A percentile compares a stretch with the other conserved stretches of the same genome.
phyloP scores from a whole-genome alignment of 2,329 filamentous ascomycete species.

The Pseudocercospora vitis region DNA sequence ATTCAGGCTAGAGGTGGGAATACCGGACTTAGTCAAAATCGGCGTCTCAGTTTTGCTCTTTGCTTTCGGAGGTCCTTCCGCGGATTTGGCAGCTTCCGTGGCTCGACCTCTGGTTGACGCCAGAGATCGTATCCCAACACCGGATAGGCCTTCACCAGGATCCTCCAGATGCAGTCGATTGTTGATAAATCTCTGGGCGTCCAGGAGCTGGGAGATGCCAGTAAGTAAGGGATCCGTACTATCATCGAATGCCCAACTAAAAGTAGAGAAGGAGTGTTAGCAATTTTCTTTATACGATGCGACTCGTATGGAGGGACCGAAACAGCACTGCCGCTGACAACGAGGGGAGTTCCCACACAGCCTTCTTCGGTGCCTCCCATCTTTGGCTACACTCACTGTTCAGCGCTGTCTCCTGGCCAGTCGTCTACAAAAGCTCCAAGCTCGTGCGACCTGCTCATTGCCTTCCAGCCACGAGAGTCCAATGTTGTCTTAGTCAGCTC shows the following conservation, averaged over 20 bases:
- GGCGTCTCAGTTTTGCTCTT: constrained; percentile 33
- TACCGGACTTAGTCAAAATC: constrained; percentile 38
- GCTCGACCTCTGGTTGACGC: constrained; percentile 17
- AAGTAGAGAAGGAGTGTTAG: too few species aligned
- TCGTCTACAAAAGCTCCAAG: constrained; percentile 70
- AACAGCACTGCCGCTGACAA: too few species aligned
- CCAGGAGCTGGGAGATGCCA: constrained; percentile 57
- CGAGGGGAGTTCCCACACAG: too few species aligned
- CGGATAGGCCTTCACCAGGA: constrained; percentile 36
- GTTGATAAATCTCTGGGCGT: constrained; percentile 58
- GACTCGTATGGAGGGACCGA: too few species aligned
- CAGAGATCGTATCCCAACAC: constrained; percentile 34
- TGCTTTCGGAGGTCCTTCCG: not conserved
- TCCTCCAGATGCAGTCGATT: constrained; percentile 30
- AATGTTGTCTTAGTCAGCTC: constrained; percentile 61
- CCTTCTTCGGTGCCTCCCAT: too few species aligned
- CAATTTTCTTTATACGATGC: too few species aligned
- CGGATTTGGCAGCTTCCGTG: not conserved
- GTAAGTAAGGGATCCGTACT: constrained; percentile 51
- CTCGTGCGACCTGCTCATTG: constrained; percentile 71
- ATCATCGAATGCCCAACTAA: constrained; percentile 68
- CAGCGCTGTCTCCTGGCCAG: constrained; percentile 63
- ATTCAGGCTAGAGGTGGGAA: constrained; percentile 44
- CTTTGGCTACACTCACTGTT: too few species aligned
- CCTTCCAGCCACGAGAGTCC: constrained; percentile 61